Evolutionary conservation across 208 protist species (phyloP).

Genomic region (Wallacemonas sp.): DNA sequence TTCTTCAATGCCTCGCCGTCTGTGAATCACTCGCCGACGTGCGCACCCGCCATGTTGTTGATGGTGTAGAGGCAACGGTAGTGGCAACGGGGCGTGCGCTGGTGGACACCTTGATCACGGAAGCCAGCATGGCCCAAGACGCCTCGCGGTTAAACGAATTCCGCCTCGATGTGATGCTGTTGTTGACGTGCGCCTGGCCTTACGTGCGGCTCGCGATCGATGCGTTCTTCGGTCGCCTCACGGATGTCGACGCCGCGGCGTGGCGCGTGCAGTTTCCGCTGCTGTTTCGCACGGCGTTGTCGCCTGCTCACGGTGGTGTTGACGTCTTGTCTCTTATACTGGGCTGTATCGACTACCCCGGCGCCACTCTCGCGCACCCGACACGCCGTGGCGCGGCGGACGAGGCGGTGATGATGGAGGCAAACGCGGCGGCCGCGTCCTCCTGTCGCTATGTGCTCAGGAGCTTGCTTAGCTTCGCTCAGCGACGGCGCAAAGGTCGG

Average conservation of each 20-base stretch:
- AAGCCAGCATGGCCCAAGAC: slow-evolving; percentile 62
- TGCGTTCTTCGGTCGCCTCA: slow-evolving; percentile 71
- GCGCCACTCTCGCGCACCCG: not conserved
- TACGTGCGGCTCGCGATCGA: slow-evolving; percentile 73
- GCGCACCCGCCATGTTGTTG: not conserved
- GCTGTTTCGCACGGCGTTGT: slow-evolving; percentile 81
- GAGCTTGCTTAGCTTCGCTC: slow-evolving; percentile 55
- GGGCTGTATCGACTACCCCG: slow-evolving; percentile 63
- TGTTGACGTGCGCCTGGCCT: slow-evolving; percentile 75
- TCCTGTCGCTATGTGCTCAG: slow-evolving; percentile 64
- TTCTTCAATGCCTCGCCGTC: not conserved
- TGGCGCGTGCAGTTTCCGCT: slow-evolving; percentile 72
- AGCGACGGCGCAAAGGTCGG: slow-evolving; percentile 13
- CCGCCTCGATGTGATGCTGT: slow-evolving; percentile 70
- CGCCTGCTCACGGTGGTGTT: slow-evolving; percentile 45
- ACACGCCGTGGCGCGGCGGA: slow-evolving; percentile 7
- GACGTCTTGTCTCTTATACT: slow-evolving; percentile 81
- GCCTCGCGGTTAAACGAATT: slow-evolving; percentile 69
- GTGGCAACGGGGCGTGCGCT: slow-evolving; percentile 18
- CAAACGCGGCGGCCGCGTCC: slow-evolving; percentile 38
- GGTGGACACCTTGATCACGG: slow-evolving; percentile 74
- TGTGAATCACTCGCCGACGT: not conserved
- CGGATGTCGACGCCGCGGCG: slow-evolving; percentile 45
- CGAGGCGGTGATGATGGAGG: slow-evolving; percentile 23
- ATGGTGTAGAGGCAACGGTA: not conserved